Evolutionary conservation across 192 early-diverging fungal species (phyloP), one percentile per base, ranked within the genome.

Genomic region (Backusella liffmaniae): DNA sequence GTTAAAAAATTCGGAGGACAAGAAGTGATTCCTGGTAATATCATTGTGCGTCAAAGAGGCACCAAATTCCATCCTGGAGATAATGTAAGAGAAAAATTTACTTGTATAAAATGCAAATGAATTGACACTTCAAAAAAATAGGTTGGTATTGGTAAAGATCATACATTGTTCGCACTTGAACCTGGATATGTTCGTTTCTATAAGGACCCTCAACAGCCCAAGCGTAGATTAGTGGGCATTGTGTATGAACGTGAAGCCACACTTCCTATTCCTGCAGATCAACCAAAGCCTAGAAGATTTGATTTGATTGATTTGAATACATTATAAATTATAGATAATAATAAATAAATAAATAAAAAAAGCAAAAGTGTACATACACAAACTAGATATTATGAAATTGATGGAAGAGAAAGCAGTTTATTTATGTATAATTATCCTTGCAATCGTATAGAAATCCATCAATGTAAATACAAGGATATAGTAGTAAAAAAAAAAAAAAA

Each of bases 41-140:
- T 95, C 70, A 90, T 95, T 77, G 90, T 93, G 51, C 89, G 94
- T 76, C 94, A 95, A 77, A 84, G 92, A 68, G 94, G 94, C 5
- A 94, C 92, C 66, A 85, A 88, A 73, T 94, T 94, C 76, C 90
- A 92, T 67, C 90, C 94, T 9, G 94, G 94, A 16, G 92, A 93
- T 75, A 89, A 95, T 75, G 93, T 92, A 75, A 77, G 79, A 37
- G 32, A 32, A 41, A 10, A 39, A 35, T 41, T 21, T n/a, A 68
- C 32, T 16, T 7, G 16, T 5, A 67, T n/a, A 16, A 7, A 67
- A 37, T 53, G 41, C 37, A 10, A 8, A 59, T 18, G n/a, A n/a
- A 74, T 34, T 32, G 37, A 39, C 32, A 32, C 37, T 3, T 39
- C 6, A 49, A 49, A 49, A 49, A 49, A 18, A 49, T 70, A 86